Evolutionary conservation across 768 basidiomycete species (phyloP).

Genomic region (Tricholoma furcatifolium): DNA sequence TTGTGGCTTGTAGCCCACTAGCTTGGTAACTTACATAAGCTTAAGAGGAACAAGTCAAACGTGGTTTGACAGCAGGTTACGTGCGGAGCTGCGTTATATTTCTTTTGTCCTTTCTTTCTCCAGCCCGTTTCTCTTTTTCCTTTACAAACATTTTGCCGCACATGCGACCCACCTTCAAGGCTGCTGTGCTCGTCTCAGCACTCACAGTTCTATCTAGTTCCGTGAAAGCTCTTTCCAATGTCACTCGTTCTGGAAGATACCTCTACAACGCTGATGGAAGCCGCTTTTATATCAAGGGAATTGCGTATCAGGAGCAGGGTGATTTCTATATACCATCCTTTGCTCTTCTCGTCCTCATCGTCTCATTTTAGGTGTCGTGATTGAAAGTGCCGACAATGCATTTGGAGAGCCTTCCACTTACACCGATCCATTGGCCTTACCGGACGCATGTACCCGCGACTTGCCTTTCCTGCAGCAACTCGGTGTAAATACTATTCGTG

Average conservation of each 20-base stretch:
- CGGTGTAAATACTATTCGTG: slow-evolving; percentile 78
- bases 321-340: slow-evolving; percentile 1
- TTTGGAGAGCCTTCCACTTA: slow-evolving; percentile 74
- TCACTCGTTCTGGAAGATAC: slow-evolving; percentile 75
- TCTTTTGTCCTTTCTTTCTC: slow-evolving; percentile 4
- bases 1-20: no score
- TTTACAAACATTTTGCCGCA: slow-evolving; percentile 1
- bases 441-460: slow-evolving; percentile 72
- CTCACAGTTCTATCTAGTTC: slow-evolving; percentile 40
- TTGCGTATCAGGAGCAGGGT: slow-evolving; percentile 87
- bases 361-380: slow-evolving; percentile 33
- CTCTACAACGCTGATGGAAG: slow-evolving; percentile 74
- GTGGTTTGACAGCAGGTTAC: no score
- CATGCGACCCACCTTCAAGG: slow-evolving; percentile 28
- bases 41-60: not conserved
- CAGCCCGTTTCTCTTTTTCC: slow-evolving; percentile 4
- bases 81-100: not conserved
- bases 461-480: slow-evolving; percentile 74
- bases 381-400: slow-evolving; percentile 51
- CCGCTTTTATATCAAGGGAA: slow-evolving; percentile 86
- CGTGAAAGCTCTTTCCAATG: slow-evolving; percentile 64
- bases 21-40: not conserved
- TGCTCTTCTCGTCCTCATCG: not conserved
- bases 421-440: slow-evolving; percentile 74
- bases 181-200: slow-evolving; percentile 35